A percentile compares a stretch with the other conserved stretches of the same genome.
Conservation (phyloP, 495 filamentous ascomycete genomes). For the Endocarpon pusillum region DNA sequence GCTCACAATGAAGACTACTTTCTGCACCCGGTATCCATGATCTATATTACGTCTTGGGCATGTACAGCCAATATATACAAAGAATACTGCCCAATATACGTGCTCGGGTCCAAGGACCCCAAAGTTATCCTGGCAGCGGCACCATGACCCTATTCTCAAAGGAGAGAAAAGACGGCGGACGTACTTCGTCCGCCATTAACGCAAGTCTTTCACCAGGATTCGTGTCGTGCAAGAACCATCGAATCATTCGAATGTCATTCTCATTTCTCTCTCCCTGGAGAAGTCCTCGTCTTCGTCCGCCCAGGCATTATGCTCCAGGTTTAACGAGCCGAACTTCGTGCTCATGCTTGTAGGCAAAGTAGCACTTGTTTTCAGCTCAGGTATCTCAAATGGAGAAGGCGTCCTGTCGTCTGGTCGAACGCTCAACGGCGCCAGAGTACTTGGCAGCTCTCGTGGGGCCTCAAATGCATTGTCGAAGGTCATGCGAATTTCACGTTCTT, state of each 20-base stretch:
- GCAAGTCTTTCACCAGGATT: too few species aligned
- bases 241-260: constrained; percentile 39
- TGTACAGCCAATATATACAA: too few species aligned
- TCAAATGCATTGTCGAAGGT: constrained; percentile 52
- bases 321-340: constrained; percentile 20
- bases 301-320: constrained; percentile 61
- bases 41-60: too few species aligned
- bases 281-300: constrained; percentile 43
- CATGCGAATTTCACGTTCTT: constrained; percentile 45
- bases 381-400: constrained; percentile 4
- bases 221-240: too few species aligned
- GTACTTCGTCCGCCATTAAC: too few species aligned
- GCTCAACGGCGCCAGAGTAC: not conserved
- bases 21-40: too few species aligned
- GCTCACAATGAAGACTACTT: too few species aligned
- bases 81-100: too few species aligned
- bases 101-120: too few species aligned
- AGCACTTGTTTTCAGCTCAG: constrained; percentile 25
- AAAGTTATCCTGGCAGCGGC: too few species aligned
- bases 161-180: too few species aligned
- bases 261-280: constrained; percentile 32
- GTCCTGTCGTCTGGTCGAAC: not conserved
- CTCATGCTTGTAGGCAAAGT: constrained; percentile 19
- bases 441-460: constrained; percentile 9
- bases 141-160: too few species aligned